Base-by-base conservation (phyloP, 495 filamentous ascomycete species). In the Penicillium daleae region DNA sequence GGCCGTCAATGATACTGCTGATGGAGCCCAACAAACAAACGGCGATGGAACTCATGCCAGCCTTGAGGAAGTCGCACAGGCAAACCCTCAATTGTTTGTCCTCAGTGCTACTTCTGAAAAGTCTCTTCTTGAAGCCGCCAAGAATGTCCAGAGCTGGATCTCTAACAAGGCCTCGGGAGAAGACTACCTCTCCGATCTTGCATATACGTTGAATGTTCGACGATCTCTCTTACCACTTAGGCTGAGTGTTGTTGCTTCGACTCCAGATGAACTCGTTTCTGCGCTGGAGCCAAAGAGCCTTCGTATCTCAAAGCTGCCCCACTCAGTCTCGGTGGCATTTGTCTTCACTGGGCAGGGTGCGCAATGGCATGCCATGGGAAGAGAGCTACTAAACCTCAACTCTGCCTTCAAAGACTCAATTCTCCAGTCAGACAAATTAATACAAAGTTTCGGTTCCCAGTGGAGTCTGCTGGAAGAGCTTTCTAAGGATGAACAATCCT, bases 341-440 rank as follows among this genome's bases (percentile, higher is more conserved):
- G 39, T 59, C 13, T 64, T 59, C 46, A 59, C 48, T 6, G 56
- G 61, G 6, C 61, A 64, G 24, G 61, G 61, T 6, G 61, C 61
- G 15, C 61, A 64, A 22, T 64, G 49, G 48, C 13, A 54, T 56
- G 49, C 33, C 33, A 64, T 64, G 61, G 61, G 48, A 12, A n/a
- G 56, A 15, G 61, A 64, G 48, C 24, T 64, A 5, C 22, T 60
- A 4, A 21, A 17, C 29, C 6, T 17, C 5, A 40, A 50, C 8
- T 51, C 62, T 15, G 56, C 44, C 1, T 64, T 64, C 26, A 37
- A 40, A n/a, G 3, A 22, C 5, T 54, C 56, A 5, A 32, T 64
- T 29, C 4, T 50, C 0, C 12, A 24, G 7, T 35, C 57, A 6
- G 29, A 59, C 6, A 7, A 24, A 8, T 40, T 56, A 27, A 42